These are phyloP conservation scores for Aspergillus alliaceus DNA, from an alignment of 2,329 filamentous ascomycete species.

Conservation along the genomic window DNA sequence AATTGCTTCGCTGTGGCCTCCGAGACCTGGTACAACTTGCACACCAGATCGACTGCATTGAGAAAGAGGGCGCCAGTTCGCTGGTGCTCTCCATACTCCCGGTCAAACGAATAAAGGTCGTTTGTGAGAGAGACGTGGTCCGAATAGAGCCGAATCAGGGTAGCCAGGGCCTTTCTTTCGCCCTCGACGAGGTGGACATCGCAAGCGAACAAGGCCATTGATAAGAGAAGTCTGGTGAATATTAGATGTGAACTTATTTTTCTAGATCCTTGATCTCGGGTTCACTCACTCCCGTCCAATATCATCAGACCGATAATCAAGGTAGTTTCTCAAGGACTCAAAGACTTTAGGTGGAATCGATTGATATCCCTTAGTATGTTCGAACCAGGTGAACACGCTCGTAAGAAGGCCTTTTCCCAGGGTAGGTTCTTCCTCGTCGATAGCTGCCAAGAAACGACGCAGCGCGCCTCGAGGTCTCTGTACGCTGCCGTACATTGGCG, in stretches of 20 bases:
- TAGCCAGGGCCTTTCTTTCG: background rate
- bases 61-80: background rate
- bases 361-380: background rate
- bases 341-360: rapidly evolving
- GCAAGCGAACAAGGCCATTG: background rate
- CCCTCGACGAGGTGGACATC: background rate
- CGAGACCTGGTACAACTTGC: background rate
- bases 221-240: background rate
- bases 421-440: background rate
- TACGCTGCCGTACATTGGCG: background rate
- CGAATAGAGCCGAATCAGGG: background rate
- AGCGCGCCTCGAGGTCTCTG: background rate
- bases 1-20: background rate
- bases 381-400: background rate
- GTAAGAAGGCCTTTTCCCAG: background rate
- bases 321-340: background rate
- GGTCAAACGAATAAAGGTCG: background rate
- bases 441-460: background rate
- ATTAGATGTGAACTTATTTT: background rate
- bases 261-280: no score
- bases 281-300: background rate
- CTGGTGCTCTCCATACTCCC: background rate
- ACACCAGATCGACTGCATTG: background rate
- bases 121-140: background rate
- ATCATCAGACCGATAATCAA: background rate